Percentiles rank a stretch among this genome's conserved stretches.
phyloP scores from a whole-genome alignment of 2,329 filamentous ascomycete species.

The Aspergillus sp. region DNA sequence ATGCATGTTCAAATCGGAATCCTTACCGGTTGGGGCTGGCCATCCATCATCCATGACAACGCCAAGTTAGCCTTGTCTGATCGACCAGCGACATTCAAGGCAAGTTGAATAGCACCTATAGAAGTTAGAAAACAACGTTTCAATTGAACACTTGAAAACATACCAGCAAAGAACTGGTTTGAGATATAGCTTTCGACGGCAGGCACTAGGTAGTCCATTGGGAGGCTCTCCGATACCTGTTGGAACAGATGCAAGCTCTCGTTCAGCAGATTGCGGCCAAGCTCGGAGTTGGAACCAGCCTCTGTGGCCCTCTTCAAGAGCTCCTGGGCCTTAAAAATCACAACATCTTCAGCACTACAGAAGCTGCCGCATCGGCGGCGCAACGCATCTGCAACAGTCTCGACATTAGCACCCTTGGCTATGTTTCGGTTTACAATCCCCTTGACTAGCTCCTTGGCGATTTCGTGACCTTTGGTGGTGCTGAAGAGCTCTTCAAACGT shows the following conservation, averaged over 20 bases:
- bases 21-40: constrained; percentile 63
- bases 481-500: constrained; percentile 91
- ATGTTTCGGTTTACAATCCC: constrained; percentile 98
- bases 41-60: constrained; percentile 84
- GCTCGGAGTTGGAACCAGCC: constrained; percentile 73
- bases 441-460: constrained; percentile 94
- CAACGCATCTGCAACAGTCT: constrained; percentile 94
- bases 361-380: constrained; percentile 92
- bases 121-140: constrained; percentile 19
- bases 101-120: constrained; percentile 81
- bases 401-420: constrained; percentile 93
- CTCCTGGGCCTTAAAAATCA: constrained; percentile 98
- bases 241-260: constrained; percentile 89
- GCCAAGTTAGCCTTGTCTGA: constrained; percentile 87
- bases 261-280: constrained; percentile 77
- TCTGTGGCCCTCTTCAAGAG: constrained; percentile 87
- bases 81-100: constrained; percentile 79
- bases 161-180: constrained; percentile 84
- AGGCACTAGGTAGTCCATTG: constrained; percentile 76
- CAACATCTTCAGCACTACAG: constrained; percentile 94
- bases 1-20: not conserved
- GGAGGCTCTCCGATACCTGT: constrained; percentile 82
- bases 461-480: constrained; percentile 75
- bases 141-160: constrained; percentile 26
- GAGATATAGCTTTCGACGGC: constrained; percentile 79